phyloP scores from a whole-genome alignment of 352 stramenopile genomes.

The Phytophthora cajani region DNA sequence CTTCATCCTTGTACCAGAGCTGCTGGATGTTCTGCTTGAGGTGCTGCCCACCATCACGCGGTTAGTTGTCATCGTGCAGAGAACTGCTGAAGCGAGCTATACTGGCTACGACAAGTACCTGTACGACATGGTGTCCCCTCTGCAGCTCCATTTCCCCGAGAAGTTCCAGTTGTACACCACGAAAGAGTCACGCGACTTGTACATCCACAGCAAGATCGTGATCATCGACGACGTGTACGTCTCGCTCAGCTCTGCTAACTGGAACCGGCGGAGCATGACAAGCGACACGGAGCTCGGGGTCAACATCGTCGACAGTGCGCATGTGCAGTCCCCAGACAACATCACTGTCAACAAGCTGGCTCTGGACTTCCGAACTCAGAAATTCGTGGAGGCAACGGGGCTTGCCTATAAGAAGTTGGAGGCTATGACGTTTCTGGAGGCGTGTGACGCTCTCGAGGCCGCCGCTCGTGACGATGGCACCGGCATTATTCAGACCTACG shows the following conservation, averaged over 20 bases:
- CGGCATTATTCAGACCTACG: slow-evolving; percentile 13
- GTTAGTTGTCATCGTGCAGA: slow-evolving; percentile 54
- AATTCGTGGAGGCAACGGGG: slow-evolving; percentile 15
- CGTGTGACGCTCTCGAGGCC: slow-evolving; percentile 11
- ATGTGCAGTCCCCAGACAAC: slow-evolving; percentile 9
- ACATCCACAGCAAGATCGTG: slow-evolving; percentile 25
- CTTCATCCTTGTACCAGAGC: slow-evolving; percentile 37
- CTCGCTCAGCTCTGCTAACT: slow-evolving; percentile 17
- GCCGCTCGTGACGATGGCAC: slow-evolving; percentile 1
- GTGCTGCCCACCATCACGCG: slow-evolving; percentile 39
- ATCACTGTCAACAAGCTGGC: slow-evolving; percentile 20
- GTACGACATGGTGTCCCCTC: slow-evolving; percentile 20
- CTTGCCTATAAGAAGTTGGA: slow-evolving; percentile 3
- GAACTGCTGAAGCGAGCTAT: slow-evolving; percentile 22
- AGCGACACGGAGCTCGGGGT: slow-evolving; percentile 16
- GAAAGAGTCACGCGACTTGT: slow-evolving; percentile 15
- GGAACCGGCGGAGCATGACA: slow-evolving; percentile 22
- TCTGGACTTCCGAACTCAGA: slow-evolving; percentile 11
- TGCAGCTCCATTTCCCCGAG: slow-evolving; percentile 12
- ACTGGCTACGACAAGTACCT: slow-evolving; percentile 23
- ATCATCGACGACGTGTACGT: slow-evolving; percentile 17
- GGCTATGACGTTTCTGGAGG: slow-evolving; percentile 11
- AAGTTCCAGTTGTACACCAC: slow-evolving; percentile 22
- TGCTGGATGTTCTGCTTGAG: slow-evolving; percentile 40
- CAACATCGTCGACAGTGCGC: slow-evolving; percentile 9